A percentile compares a stretch with the other conserved stretches of the same genome.
phyloP scores from a whole-genome alignment of 805 yeast species.

The Maudiozyma bulderi region DNA sequence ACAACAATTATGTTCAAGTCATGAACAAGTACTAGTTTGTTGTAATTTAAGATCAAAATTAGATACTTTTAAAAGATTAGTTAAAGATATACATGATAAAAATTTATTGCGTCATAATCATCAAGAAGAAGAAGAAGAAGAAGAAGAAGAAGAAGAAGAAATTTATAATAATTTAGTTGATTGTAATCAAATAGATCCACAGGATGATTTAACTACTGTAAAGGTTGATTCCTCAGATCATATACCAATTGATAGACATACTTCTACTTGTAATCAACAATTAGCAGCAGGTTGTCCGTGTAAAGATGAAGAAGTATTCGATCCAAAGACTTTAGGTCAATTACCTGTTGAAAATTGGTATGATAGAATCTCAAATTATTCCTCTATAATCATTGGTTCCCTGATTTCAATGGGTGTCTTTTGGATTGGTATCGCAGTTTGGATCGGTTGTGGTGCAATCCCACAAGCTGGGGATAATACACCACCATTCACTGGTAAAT shows the following conservation, averaged over 20 bases:
- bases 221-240: too few species aligned
- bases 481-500: conserved; percentile 22
- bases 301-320: conserved; percentile 1
- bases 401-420: conserved; percentile 26
- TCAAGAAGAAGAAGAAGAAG: not conserved
- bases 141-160: too few species aligned
- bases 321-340: conserved; percentile 4
- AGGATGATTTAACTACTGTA: not conserved
- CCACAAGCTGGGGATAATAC: conserved; percentile 20
- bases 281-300: not conserved
- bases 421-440: conserved; percentile 32
- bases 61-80: not conserved
- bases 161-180: too few species aligned
- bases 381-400: conserved; percentile 27
- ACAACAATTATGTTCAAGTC: conserved; percentile 28
- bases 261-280: not conserved
- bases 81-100: not conserved
- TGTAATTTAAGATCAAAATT: conserved; percentile 3
- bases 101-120: not conserved
- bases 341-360: conserved; percentile 27
- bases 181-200: too few species aligned
- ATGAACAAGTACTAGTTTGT: conserved; percentile 21
- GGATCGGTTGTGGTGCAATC: conserved; percentile 32
- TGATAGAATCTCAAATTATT: conserved; percentile 25
- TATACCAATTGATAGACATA: too few species aligned